Base-by-base conservation (phyloP, 805 yeast genomes). In the Isabelozyma rhagii region DNA sequence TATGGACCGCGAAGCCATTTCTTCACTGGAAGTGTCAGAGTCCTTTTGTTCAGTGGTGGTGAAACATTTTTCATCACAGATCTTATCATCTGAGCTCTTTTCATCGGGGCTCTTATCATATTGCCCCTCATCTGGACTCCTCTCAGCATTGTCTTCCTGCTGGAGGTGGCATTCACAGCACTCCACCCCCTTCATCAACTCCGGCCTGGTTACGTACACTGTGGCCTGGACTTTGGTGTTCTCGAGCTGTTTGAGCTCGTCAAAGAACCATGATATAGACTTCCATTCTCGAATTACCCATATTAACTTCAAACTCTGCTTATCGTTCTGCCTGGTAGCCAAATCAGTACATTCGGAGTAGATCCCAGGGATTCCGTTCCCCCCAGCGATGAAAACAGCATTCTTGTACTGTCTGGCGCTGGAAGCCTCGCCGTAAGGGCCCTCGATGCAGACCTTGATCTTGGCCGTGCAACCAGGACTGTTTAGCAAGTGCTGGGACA, bases 311-410 rank as follows among this genome's bases (percentile, higher is more conserved):
- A 63, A 17, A n/a, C 43, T 47, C 44, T 55, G 54, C 44, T 11
- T 39, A 10, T 41, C 45, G 21, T 48, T 39, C 43, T 44, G 18
- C 25, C 40, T 21, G 9, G 50, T 28, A 14, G 54, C 57, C 28
- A 61, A 54, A 31, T 58, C 57, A 11, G 49, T 36, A 1, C 58
- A 80, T 49, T 80, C 74, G 2, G 81, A 70, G 41, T 77, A 68
- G 10, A 80, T 68, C 0, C 83, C 85, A 0, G 89, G 81, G 58
- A 83, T 74, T 8, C 89, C 89, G 52, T 81, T 80, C 6, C 88
- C 89, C 10, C 88, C 88, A 4, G 85, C 84, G 40, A 83, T 63
- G 41, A 83, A 72, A 7, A 82, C 64, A 2, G 78, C 76, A 45
- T 73, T 72, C 34, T 72, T 71, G 56, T 78, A 81, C 18, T 74